Conservation (phyloP, 1,284 basidiomycete genomes). For the Tremellales sp. region DNA sequence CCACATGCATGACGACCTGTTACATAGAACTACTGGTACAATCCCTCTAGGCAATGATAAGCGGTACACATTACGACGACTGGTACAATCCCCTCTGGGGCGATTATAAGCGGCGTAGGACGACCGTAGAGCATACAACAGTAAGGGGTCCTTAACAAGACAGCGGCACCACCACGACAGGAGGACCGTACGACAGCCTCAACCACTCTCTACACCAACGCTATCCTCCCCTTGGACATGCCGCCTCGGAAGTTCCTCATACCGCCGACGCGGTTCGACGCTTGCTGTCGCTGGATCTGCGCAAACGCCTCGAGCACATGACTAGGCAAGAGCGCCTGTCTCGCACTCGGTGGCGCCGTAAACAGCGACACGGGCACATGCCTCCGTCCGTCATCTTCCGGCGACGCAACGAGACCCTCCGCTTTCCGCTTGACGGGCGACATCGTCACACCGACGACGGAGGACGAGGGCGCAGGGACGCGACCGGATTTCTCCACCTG, state of each 20-base stretch:
- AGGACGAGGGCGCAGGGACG: conserved; percentile 22
- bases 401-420: conserved; percentile 42
- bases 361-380: conserved; percentile 60
- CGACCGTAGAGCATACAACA: too few species aligned
- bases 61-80: too few species aligned
- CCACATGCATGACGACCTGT: too few species aligned
- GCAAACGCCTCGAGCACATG: conserved; percentile 87
- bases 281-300: conserved; percentile 78
- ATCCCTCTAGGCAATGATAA: too few species aligned
- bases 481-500: conserved; percentile 24
- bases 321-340: conserved; percentile 69
- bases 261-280: conserved; percentile 70
- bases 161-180: too few species aligned
- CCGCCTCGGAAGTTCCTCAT: conserved; percentile 85
- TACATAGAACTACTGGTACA: too few species aligned
- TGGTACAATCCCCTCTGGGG: too few species aligned
- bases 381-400: conserved; percentile 8
- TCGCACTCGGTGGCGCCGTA: conserved; percentile 70
- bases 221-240: conserved; percentile 69
- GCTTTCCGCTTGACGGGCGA: conserved; percentile 26
- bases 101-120: too few species aligned
- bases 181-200: too few species aligned
- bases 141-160: too few species aligned
- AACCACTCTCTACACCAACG: too few species aligned
- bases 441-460: conserved; percentile 25